These are phyloP conservation scores for Yamadazyma nakazawae DNA, from an alignment of 805 yeast species.

Conservation along the genomic window DNA sequence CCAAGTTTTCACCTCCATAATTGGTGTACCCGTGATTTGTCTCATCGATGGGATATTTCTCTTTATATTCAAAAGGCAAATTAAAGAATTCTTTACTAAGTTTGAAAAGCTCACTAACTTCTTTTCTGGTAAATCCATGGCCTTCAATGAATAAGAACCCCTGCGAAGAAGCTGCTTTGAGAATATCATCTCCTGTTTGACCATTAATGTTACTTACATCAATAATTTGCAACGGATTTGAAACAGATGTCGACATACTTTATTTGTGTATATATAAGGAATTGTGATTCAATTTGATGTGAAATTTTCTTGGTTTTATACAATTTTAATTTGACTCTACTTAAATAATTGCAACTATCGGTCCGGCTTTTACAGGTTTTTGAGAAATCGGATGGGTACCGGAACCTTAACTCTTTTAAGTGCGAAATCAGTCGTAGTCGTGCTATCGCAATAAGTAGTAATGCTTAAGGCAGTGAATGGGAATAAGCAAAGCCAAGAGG, in stretches of 20 bases:
- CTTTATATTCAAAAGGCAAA: constrained; percentile 50
- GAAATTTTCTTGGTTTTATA: neutral
- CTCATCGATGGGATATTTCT: constrained; percentile 46
- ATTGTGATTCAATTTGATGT: too few species aligned
- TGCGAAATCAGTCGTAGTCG: neutral
- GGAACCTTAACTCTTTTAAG: neutral
- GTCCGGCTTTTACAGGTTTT: neutral
- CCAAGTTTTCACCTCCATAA: constrained; percentile 51
- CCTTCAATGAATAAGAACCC: constrained; percentile 70
- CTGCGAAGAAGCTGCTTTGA: constrained; percentile 58
- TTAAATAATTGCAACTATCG: neutral
- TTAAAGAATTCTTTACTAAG: constrained; percentile 50
- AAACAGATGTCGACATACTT: neutral
- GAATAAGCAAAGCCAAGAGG: too few species aligned
- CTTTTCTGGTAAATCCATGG: constrained; percentile 55
- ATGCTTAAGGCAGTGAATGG: too few species aligned
- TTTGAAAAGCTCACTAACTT: constrained; percentile 50
- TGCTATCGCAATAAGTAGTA: too few species aligned
- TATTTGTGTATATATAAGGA: neutral
- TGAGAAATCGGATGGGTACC: constrained; percentile 2
- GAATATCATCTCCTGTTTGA: constrained; percentile 47
- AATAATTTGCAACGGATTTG: constrained; percentile 52
- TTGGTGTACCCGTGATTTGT: constrained; percentile 61
- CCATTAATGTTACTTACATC: constrained; percentile 49
- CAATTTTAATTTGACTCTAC: neutral